Percentiles rank a stretch among this genome's conserved stretches.
Conservation (phyloP, 768 basidiomycete species). For the Serpula lacrymans region DNA sequence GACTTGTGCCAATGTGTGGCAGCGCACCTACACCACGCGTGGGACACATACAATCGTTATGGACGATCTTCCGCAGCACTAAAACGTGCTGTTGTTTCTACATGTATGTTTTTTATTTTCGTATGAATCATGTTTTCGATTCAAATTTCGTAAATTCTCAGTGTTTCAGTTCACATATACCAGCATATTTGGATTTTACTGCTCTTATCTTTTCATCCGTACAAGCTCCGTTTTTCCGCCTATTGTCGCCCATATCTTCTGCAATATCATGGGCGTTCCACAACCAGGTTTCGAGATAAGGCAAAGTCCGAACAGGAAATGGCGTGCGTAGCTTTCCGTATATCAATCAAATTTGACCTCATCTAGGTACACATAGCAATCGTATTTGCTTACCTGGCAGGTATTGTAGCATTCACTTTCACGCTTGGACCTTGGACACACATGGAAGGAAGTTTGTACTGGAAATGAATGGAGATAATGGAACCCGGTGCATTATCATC, state of each 20-base stretch:
- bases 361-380: conserved; percentile 44
- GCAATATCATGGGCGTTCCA: conserved; percentile 94
- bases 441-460: conserved; percentile 38
- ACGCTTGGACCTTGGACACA: conserved; percentile 53
- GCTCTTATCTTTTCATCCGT: conserved; percentile 80
- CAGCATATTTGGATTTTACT: conserved; percentile 87
- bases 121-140: conserved; percentile 5
- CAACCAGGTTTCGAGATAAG: conserved; percentile 54
- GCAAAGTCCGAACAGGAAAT: conserved; percentile 48
- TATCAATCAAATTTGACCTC: conserved; percentile 10
- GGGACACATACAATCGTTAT: conserved; percentile 75
- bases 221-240: conserved; percentile 81
- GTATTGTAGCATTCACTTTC: conserved; percentile 55
- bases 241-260: conserved; percentile 81
- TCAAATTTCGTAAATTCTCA: conserved; percentile 27
- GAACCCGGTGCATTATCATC: too few species aligned
- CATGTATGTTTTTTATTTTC: conserved; percentile 37
- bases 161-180: conserved; percentile 91
- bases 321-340: conserved; percentile 38
- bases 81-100: conserved; percentile 53
- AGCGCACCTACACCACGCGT: conserved; percentile 94
- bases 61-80: conserved; percentile 68
- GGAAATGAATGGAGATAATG: conserved; percentile 21
- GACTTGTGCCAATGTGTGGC: conserved; percentile 7
- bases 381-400: conserved; percentile 49